A percentile compares a stretch with the other conserved stretches of the same genome.
phyloP scores from a whole-genome alignment of 208 protist genomes.

The Leishmania tarentolae region DNA sequence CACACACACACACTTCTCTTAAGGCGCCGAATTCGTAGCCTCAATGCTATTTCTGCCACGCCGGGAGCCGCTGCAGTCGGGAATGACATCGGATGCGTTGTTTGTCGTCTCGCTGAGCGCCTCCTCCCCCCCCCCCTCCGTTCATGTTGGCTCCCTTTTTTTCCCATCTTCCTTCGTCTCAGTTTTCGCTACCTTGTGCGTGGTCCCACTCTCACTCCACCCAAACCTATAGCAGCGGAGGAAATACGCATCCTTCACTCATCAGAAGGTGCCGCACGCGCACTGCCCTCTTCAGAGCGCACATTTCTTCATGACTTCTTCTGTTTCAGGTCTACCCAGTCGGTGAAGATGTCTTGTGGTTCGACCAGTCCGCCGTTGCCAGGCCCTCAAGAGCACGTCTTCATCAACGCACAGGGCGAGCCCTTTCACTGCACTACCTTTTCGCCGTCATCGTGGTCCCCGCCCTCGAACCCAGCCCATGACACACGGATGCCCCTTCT shows the following conservation, averaged over 20 bases:
- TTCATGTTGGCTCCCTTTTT: not conserved
- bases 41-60: not conserved
- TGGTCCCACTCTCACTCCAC: not conserved
- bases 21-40: not conserved
- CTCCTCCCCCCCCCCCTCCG: not conserved
- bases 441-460: conserved; percentile 11
- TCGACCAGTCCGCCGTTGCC: conserved; percentile 5
- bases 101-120: not conserved
- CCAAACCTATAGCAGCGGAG: not conserved
- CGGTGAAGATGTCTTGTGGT: not conserved
- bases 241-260: not conserved
- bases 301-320: not conserved
- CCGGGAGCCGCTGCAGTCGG: not conserved
- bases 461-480: not conserved
- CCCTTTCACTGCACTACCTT: conserved; percentile 58
- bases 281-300: not conserved
- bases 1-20: not conserved
- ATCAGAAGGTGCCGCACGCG: not conserved
- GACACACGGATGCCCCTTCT: conserved; percentile 48
- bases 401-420: conserved; percentile 49
- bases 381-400: conserved; percentile 30
- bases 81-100: not conserved
- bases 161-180: not conserved
- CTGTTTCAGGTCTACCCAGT: not conserved
- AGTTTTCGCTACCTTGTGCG: not conserved